Evolutionary conservation across 371 early-diverging fungal species (phyloP), one percentile per base, ranked within the genome.

Genomic region (Umbelopsis sp.): DNA sequence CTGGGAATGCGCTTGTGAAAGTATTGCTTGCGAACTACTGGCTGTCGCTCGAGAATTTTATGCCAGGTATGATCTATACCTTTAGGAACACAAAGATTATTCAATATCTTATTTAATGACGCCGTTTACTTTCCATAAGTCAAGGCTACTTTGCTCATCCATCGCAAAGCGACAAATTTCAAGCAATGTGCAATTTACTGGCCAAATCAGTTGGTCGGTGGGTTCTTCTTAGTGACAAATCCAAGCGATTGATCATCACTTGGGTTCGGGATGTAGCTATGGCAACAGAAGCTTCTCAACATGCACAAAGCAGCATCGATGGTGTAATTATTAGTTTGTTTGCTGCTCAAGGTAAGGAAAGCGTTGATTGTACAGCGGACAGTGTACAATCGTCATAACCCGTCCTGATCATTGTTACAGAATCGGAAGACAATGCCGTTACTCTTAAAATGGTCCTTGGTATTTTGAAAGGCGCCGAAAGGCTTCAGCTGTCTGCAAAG

Each of bases 301-400:
- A 18, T 25, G 57, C 35, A 48, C 32, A 29, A 16, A 29, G 35
- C n/a, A 57, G 12, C 7, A 57, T 57, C 18, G 57, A 57, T 18
- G 18, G 12, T 4, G 35, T 57, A 18, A 35, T 35, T 16, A 18
- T 14, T 18, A 7, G 11, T 9, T 35, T 57, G n/a, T 57, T 35
- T 9, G 14, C 10, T 18, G 57, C 57, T 35, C 57, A 57, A 35
- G 57, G 57, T 57, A 57, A 35, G 57, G n/a, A 57, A 7, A 18
- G 57, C 16, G 35, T n/a, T 11, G 5, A 25, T 9, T 51, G 0
- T 12, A 24, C 10, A 51, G 16, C 1, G 4, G 0, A 35, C 11
- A 35, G 0, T 18, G 3, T 35, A 0, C 2, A 4, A 4, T 11
- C 3, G 11, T 32, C 1, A 14, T 35, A 9, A 35, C 14, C 12